Evolutionary conservation across 2,329 filamentous ascomycete genomes (phyloP).

Genomic region (Aspergillus latus): DNA sequence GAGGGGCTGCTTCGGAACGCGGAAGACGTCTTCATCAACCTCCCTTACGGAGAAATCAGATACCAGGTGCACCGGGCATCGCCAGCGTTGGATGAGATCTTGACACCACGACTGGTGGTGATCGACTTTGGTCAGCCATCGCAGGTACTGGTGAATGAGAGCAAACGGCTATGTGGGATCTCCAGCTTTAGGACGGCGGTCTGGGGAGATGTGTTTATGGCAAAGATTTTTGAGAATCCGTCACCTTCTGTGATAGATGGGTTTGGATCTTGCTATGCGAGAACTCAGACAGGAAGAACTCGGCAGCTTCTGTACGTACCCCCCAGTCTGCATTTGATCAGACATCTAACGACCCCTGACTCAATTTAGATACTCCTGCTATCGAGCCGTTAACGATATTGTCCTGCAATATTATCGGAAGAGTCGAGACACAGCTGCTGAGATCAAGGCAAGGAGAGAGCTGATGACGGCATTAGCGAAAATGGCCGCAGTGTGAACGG

Average conservation of each 20-base stretch:
- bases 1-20: conserved; percentile 57
- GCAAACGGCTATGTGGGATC: conserved; percentile 51
- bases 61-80: conserved; percentile 48
- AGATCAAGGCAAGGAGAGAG: conserved; percentile 38
- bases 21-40: conserved; percentile 58
- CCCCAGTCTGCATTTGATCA: not conserved
- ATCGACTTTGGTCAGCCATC: conserved; percentile 50
- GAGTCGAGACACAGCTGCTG: conserved; percentile 34
- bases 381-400: conserved; percentile 38
- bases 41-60: conserved; percentile 58
- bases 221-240: conserved; percentile 48
- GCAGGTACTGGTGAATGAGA: conserved; percentile 54
- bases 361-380: conserved; percentile 39
- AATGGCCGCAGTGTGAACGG: conserved; percentile 25
- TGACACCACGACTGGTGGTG: conserved; percentile 52
- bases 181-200: conserved; percentile 55
- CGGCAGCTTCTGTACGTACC: conserved; percentile 38
- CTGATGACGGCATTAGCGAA: conserved; percentile 34
- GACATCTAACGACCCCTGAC: conserved; percentile 4
- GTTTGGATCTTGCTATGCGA: conserved; percentile 30
- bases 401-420: conserved; percentile 41
- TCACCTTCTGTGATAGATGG: conserved; percentile 38
- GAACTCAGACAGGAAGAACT: conserved; percentile 27
- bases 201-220: conserved; percentile 59
- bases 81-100: conserved; percentile 51